These are phyloP conservation scores for Isoetes engelmannii DNA, from an alignment of 83 land plant genomes.

Conservation along the genomic window DNA sequence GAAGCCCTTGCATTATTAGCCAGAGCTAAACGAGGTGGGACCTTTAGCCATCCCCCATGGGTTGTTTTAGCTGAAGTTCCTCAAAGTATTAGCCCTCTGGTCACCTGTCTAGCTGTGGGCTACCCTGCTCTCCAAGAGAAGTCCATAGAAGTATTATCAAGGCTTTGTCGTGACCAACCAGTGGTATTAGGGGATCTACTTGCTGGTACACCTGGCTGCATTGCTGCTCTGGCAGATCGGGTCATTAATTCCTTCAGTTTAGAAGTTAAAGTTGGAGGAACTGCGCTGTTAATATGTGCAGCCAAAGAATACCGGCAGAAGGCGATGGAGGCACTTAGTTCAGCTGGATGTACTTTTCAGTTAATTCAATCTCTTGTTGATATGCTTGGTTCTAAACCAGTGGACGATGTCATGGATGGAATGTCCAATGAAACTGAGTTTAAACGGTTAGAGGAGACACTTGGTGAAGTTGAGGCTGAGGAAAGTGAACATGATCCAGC, in stretches of 20 bases:
- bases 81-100: constrained; percentile 59
- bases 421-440: constrained; percentile 15
- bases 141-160: constrained; percentile 79
- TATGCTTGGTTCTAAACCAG: constrained; percentile 43
- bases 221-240: constrained; percentile 66
- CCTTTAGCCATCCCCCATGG: constrained; percentile 63
- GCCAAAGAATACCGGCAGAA: constrained; percentile 69
- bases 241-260: constrained; percentile 47
- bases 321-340: constrained; percentile 56
- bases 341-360: constrained; percentile 34
- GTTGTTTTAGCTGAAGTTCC: constrained; percentile 79
- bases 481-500: constrained; percentile 40
- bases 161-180: constrained; percentile 78
- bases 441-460: background rate
- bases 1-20: constrained; percentile 81
- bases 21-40: constrained; percentile 47
- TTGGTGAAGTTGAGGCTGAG: constrained; percentile 20
- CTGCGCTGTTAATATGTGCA: constrained; percentile 86
- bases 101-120: constrained; percentile 58
- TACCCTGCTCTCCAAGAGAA: constrained; percentile 72
- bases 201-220: constrained; percentile 50
- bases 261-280: constrained; percentile 79
- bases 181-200: constrained; percentile 54
- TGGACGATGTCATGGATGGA: constrained; percentile 16
- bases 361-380: constrained; percentile 77